Conservation (phyloP, 331 rosid species). For the Acacia concinna region DNA sequence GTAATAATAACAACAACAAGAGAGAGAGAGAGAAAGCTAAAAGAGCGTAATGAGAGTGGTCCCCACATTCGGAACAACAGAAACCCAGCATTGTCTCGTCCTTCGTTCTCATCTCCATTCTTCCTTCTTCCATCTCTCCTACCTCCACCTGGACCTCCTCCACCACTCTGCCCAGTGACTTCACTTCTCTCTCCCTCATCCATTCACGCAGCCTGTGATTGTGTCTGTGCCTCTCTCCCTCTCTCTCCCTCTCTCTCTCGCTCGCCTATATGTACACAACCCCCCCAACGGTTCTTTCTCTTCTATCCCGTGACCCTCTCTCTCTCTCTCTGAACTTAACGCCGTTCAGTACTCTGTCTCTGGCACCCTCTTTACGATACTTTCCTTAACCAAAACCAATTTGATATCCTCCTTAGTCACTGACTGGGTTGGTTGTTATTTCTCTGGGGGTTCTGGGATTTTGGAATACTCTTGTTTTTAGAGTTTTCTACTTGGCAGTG, state of each 20-base stretch:
- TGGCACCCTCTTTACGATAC: constrained; percentile 27
- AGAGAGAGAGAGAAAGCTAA: not conserved
- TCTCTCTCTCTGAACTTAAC: constrained; percentile 5
- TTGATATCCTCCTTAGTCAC: not conserved
- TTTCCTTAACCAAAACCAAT: constrained; percentile 1
- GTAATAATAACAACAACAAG: too few relatives aligned
- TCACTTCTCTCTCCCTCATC: constrained; percentile 14
- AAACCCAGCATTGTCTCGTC: constrained; percentile 69
- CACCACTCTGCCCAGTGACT: not conserved
- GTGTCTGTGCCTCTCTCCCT: not conserved
- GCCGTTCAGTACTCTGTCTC: not conserved
- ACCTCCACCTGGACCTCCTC: not conserved
- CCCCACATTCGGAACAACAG: constrained; percentile 60
- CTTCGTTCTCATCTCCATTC: constrained; percentile 53
- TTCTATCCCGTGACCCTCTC: constrained; percentile 55
- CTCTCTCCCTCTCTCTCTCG: constrained; percentile 19
- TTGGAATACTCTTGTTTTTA: constrained; percentile 11
- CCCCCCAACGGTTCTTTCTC: constrained; percentile 53
- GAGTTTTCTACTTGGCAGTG: not conserved
- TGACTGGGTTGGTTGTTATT: not conserved
- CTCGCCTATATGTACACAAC: constrained; percentile 42
- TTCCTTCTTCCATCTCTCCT: not conserved
- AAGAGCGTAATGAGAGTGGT: constrained; percentile 33
- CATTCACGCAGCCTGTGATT: constrained; percentile 7
- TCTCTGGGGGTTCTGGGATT: constrained; percentile 17